Conservation (phyloP, 2,329 filamentous ascomycete species). For the Pseudocercospora vitis region DNA sequence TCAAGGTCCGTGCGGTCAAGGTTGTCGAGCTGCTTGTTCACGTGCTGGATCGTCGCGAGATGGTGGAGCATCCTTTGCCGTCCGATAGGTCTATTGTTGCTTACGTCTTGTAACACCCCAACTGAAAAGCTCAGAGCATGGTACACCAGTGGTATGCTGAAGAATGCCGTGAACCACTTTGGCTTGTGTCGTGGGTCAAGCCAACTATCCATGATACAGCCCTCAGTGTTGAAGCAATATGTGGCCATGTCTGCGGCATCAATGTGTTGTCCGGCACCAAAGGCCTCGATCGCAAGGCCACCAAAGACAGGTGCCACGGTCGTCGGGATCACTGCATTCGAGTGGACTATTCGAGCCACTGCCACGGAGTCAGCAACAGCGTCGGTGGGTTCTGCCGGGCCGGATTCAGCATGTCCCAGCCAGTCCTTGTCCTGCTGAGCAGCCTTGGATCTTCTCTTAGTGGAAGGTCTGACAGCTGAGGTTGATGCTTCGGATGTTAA, state of each 20-base stretch:
- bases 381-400: too few species aligned
- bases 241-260: slow-evolving; percentile 18
- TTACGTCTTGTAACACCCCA: slow-evolving; percentile 17
- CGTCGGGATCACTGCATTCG: background rate
- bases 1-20: slow-evolving; percentile 15
- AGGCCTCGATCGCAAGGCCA: slow-evolving; percentile 9
- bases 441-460: background rate
- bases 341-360: background rate
- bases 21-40: slow-evolving; percentile 14
- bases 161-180: slow-evolving; percentile 19
- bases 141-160: slow-evolving; percentile 15
- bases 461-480: background rate
- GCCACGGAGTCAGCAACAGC: background rate
- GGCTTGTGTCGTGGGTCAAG: slow-evolving; percentile 9
- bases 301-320: slow-evolving; percentile 19
- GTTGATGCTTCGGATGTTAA: background rate
- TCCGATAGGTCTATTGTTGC: slow-evolving; percentile 4
- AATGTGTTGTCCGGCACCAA: slow-evolving; percentile 5
- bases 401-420: too few species aligned
- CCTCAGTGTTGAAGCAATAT: slow-evolving; percentile 11
- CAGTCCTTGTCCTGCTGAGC: background rate
- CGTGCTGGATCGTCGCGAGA: slow-evolving; percentile 10
- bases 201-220: slow-evolving; percentile 12
- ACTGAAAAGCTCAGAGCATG: slow-evolving; percentile 16
- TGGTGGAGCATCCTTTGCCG: slow-evolving; percentile 12